Conservation (phyloP, 1,139 yeast species). For the Yamadazyma oceani region DNA sequence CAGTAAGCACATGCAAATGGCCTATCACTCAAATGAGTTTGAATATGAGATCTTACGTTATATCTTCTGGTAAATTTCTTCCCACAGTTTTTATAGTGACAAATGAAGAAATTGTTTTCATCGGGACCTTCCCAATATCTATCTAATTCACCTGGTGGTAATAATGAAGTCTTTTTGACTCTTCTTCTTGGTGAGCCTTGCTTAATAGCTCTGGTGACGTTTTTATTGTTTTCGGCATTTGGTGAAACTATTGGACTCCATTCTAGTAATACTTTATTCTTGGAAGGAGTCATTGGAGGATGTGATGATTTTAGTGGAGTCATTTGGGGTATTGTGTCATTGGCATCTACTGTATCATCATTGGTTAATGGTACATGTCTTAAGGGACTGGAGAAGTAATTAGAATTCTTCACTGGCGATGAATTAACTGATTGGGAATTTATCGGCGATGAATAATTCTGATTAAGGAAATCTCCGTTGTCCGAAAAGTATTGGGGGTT, state of each 20-base stretch:
- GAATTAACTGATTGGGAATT: slow-evolving; percentile 24
- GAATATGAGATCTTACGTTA: slow-evolving; percentile 95
- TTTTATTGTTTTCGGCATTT: slow-evolving; percentile 36
- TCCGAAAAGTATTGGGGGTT: slow-evolving; percentile 45
- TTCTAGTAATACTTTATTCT: slow-evolving; percentile 40
- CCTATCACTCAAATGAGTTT: slow-evolving; percentile 92
- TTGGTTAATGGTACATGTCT: slow-evolving; percentile 20
- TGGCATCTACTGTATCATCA: slow-evolving; percentile 38
- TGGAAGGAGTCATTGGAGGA: slow-evolving; percentile 37
- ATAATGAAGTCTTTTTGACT: slow-evolving; percentile 63
- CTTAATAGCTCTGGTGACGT: slow-evolving; percentile 39
- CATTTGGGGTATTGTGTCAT: slow-evolving; percentile 41
- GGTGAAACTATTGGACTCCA: slow-evolving; percentile 61
- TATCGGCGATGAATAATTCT: slow-evolving; percentile 31
- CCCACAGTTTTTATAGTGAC: slow-evolving; percentile 78
- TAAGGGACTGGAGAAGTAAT: slow-evolving; percentile 24
- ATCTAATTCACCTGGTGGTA: slow-evolving; percentile 91
- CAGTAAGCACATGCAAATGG: slow-evolving; percentile 71
- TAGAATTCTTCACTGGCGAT: slow-evolving; percentile 32
- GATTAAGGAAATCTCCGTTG: slow-evolving; percentile 12
- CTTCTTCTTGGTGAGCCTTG: slow-evolving; percentile 44
- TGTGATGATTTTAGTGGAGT: slow-evolving; percentile 37
- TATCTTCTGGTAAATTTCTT: slow-evolving; percentile 85
- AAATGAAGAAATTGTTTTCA: slow-evolving; percentile 63
- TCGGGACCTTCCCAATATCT: slow-evolving; percentile 81